Evolutionary conservation across 371 early-diverging fungal species (phyloP), one percentile per base, ranked within the genome.

Genomic region (Saksenaea vasiformis): DNA sequence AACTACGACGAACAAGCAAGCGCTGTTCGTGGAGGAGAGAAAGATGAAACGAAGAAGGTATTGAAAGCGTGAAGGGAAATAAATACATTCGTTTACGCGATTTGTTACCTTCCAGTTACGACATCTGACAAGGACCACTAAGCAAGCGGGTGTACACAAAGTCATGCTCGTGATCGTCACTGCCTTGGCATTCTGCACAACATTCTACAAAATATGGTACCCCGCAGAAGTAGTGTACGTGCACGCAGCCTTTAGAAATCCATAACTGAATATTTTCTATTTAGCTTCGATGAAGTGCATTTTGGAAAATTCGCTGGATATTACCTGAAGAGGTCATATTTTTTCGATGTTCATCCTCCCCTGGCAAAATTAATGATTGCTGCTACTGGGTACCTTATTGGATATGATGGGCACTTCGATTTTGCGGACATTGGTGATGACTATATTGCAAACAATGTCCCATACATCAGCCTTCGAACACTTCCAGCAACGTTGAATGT

Each of bases 271-370:
- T 22, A 3, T 15, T 35, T 38, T 38, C 4, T 61, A 11, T 28
- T 11, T 64, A 88, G 88, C 1, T 90, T 88, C 69, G 89, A 90
- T 79, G 99, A 99, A 79, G 99, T 99, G 17, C 99, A 99, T 76
- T 99, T 99, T 89, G 99, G 99, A 56, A 99, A 99, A 76, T 99
- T 99, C 84, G 94, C 98, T 13, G 88, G 92, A 15, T 96, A 91
- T 79, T 99, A 99, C 70, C 72, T 99, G 37, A 85, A 90, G 11
- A 78, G 98, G 27, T 86, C 89, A 51, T 99, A 97, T 82, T 99
- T 92, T 78, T 99, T 99, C 83, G 99, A 99, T 76, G 99, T 99
- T 15, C 99, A 99, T 72, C 99, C 99, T 37, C 99, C 99, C 4
- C 85, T 99, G 41, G 99, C 99, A 24, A 99, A 99, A 76, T 70